These are phyloP conservation scores for Phytophthora citricola DNA, from an alignment of 352 stramenopile species.

Conservation along the genomic window DNA sequence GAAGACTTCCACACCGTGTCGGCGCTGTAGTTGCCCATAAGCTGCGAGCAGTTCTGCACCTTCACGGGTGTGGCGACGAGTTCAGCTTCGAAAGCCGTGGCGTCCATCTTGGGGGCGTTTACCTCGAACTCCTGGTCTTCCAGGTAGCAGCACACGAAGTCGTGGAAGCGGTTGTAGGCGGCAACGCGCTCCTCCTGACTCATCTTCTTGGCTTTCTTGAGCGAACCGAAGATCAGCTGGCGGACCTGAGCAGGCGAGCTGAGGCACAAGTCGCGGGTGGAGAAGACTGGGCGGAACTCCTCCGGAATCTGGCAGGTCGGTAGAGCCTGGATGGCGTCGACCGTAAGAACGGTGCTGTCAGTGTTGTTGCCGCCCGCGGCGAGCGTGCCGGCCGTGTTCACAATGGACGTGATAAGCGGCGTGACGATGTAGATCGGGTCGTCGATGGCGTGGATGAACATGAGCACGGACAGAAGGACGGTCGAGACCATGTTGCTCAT, in stretches of 20 bases:
- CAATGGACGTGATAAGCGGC: slow-evolving; percentile 23
- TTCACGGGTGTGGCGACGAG: slow-evolving; percentile 18
- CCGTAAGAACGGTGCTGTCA: slow-evolving; percentile 1
- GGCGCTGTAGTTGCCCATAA: slow-evolving; percentile 17
- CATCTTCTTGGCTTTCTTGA: slow-evolving; percentile 18
- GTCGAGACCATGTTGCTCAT: slow-evolving; percentile 22
- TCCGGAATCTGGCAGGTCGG: slow-evolving; percentile 9
- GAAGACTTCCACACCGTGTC: slow-evolving; percentile 20
- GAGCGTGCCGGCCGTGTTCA: slow-evolving; percentile 16
- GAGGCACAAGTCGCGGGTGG: slow-evolving; percentile 19
- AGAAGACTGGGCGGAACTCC: slow-evolving; percentile 18
- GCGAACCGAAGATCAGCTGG: slow-evolving; percentile 21
- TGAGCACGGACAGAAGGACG: slow-evolving; percentile 17
- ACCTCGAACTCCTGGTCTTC: slow-evolving; percentile 22
- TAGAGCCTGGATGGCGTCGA: slow-evolving; percentile 9
- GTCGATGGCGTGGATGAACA: slow-evolving; percentile 24
- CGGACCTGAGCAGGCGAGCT: slow-evolving; percentile 17
- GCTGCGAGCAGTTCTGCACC: slow-evolving; percentile 19
- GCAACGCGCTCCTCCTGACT: slow-evolving; percentile 6
- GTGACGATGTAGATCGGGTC: neutral
- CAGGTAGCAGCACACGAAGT: slow-evolving; percentile 24
- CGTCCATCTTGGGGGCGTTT: slow-evolving; percentile 17
- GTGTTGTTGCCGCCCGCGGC: slow-evolving; percentile 6
- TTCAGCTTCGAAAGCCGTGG: slow-evolving; percentile 12
- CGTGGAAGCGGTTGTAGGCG: slow-evolving; percentile 16